Evolutionary conservation across 495 filamentous ascomycete species (phyloP).

Genomic region (Penicillium atrosanguineum): DNA sequence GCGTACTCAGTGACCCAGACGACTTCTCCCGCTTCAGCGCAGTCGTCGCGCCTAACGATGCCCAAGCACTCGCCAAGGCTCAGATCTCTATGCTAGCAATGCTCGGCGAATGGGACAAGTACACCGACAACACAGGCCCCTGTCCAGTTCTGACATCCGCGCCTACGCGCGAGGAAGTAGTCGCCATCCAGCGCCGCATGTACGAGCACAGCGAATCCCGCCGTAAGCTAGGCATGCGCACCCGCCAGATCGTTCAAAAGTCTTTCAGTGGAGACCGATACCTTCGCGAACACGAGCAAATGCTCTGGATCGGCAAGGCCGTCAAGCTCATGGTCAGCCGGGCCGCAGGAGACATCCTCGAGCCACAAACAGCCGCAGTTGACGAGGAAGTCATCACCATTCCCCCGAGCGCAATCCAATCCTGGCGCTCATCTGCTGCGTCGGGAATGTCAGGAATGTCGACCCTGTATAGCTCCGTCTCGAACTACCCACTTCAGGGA

Average conservation of each 20-base stretch:
- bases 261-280: slow-evolving; percentile 62
- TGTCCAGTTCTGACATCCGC: slow-evolving; percentile 47
- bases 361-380: slow-evolving; percentile 31
- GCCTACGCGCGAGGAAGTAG: slow-evolving; percentile 52
- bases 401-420: slow-evolving; percentile 35
- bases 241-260: slow-evolving; percentile 57
- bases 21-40: slow-evolving; percentile 58
- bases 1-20: slow-evolving; percentile 60
- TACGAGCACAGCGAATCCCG: slow-evolving; percentile 59
- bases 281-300: slow-evolving; percentile 67
- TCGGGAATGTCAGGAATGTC: slow-evolving; percentile 39
- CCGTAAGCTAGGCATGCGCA: slow-evolving; percentile 59
- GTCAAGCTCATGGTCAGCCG: slow-evolving; percentile 39
- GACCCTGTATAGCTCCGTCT: slow-evolving; percentile 30
- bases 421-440: slow-evolving; percentile 39
- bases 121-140: slow-evolving; percentile 45
- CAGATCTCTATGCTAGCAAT: slow-evolving; percentile 61
- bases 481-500: slow-evolving; percentile 25
- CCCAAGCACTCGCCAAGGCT: slow-evolving; percentile 55
- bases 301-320: slow-evolving; percentile 63
- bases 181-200: slow-evolving; percentile 56
- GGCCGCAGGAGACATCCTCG: slow-evolving; percentile 22
- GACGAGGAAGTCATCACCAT: slow-evolving; percentile 43
- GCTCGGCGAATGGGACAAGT: slow-evolving; percentile 57
- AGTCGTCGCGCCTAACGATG: slow-evolving; percentile 63